phyloP scores from a whole-genome alignment of 2,329 filamentous ascomycete genomes.

The Diaporthe sp. region DNA sequence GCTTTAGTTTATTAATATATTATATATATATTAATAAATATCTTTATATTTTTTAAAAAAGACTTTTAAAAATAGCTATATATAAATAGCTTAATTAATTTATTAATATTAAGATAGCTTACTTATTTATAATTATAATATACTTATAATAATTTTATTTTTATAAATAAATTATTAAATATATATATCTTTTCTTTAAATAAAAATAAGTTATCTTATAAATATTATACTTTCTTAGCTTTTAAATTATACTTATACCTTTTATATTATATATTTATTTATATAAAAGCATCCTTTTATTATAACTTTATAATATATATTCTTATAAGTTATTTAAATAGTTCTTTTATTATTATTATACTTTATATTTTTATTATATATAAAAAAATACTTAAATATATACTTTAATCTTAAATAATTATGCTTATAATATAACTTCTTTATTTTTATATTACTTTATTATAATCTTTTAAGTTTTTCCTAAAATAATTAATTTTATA shows the following conservation, averaged over 20 bases:
- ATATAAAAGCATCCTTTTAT: background rate
- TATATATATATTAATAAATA: no score
- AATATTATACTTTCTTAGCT: background rate
- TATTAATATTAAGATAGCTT: background rate
- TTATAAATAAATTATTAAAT: background rate
- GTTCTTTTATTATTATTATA: background rate
- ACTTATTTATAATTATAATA: background rate
- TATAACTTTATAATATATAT: background rate
- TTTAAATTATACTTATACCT: background rate
- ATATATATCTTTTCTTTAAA: background rate
- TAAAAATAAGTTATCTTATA: background rate
- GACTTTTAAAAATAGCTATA: no score
- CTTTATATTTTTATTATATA: background rate
- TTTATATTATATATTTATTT: background rate
- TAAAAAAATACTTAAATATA: background rate
- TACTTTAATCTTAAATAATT: background rate
- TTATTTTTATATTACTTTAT: background rate
- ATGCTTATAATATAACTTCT: no score
- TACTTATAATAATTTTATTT: background rate
- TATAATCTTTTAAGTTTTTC: no score
- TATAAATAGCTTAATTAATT: background rate
- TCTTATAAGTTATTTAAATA: no score
- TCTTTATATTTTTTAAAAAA: no score
- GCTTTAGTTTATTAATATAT: no score
- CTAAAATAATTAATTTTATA: no score